A percentile compares a stretch with the other conserved stretches of the same genome.
phyloP scores from a whole-genome alignment of 257 asterid genomes.

The Solanum bulbocastanum region DNA sequence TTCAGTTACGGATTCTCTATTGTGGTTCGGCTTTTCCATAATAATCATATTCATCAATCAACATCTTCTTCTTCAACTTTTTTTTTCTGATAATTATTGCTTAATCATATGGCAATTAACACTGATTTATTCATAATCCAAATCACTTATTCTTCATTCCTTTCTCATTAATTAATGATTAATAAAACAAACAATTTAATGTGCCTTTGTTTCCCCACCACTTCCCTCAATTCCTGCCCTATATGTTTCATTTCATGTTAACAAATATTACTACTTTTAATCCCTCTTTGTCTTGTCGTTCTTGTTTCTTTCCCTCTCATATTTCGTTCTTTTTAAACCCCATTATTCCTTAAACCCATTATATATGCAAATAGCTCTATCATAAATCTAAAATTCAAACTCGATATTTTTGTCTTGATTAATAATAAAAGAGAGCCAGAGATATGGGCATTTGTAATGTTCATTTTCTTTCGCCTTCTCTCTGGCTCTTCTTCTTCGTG shows the following conservation, averaged over 20 bases:
- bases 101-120: background rate
- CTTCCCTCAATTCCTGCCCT: background rate
- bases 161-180: background rate
- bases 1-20: background rate
- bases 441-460: constrained; percentile 24
- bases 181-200: background rate
- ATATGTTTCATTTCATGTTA: background rate
- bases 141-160: background rate
- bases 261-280: background rate
- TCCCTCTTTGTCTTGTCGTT: constrained; percentile 10
- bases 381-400: background rate
- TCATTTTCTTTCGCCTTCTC: background rate
- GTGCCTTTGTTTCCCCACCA: background rate
- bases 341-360: background rate
- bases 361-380: background rate
- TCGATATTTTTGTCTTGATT: background rate
- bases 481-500: background rate
- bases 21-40: background rate
- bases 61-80: background rate
- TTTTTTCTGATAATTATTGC: background rate
- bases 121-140: background rate
- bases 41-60: background rate
- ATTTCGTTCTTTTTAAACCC: background rate
- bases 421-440: background rate
- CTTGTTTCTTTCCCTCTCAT: background rate